Evolutionary conservation across 2,329 filamentous ascomycete genomes (phyloP).

Genomic region (Epichloe elymi): DNA sequence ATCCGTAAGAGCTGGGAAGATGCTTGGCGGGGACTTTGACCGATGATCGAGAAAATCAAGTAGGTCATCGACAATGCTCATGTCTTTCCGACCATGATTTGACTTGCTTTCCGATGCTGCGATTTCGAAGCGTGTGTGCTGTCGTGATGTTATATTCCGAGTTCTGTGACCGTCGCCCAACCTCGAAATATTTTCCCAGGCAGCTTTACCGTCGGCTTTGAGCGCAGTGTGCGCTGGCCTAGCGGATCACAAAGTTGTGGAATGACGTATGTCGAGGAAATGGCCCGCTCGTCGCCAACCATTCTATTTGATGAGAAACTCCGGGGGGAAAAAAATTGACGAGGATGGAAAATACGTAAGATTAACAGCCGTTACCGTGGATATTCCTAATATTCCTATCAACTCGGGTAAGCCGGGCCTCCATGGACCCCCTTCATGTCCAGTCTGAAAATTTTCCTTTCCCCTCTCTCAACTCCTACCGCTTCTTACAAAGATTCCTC

Average conservation of each 20-base stretch:
- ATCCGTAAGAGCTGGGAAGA: neutral
- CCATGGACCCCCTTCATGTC: neutral
- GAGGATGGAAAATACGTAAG: neutral
- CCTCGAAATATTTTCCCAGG: neutral
- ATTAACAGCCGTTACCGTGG: neutral
- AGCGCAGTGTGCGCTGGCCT: neutral
- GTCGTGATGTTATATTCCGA: neutral
- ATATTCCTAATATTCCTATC: neutral
- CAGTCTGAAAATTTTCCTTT: neutral
- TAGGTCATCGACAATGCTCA: neutral
- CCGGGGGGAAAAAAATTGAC: neutral
- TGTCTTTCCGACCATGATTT: neutral
- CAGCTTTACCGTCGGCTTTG: slow-evolving; percentile 1
- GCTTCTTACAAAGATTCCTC: neutral
- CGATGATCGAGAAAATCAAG: neutral
- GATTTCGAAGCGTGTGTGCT: neutral
- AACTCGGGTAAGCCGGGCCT: neutral
- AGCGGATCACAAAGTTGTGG: neutral
- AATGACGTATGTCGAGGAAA: neutral
- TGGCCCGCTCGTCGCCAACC: slow-evolving; percentile 2
- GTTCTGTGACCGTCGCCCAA: neutral
- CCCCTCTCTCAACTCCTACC: neutral
- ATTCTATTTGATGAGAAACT: neutral
- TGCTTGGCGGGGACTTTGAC: slow-evolving; percentile 1
- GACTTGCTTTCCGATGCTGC: neutral